Evolutionary conservation across 495 filamentous ascomycete genomes (phyloP).

Genomic region (Oidiodendron maius): DNA sequence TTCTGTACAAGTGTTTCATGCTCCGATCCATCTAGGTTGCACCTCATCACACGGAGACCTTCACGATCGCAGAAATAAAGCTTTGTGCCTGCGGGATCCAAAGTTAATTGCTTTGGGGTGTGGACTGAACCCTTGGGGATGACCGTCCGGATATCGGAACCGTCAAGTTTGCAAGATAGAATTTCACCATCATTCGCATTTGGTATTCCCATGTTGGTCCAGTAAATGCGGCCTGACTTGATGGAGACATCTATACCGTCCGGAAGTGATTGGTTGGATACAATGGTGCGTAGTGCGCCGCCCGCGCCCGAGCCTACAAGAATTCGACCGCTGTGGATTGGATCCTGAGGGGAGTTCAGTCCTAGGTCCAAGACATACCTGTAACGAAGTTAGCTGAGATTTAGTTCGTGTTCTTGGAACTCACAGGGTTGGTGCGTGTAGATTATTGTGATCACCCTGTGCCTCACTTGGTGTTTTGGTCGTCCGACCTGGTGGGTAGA

Average conservation of each 20-base stretch:
- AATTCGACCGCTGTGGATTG: slow-evolving; percentile 4
- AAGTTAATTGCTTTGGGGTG: slow-evolving; percentile 49
- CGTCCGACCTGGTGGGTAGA: slow-evolving; percentile 4
- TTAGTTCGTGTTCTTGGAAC: background rate
- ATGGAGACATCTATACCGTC: slow-evolving; percentile 41
- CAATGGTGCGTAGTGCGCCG: slow-evolving; percentile 20
- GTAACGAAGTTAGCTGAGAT: background rate
- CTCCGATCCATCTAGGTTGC: slow-evolving; percentile 14
- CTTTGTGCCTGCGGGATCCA: slow-evolving; percentile 25
- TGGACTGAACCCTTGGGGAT: slow-evolving; percentile 20
- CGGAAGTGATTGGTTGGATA: slow-evolving; percentile 31
- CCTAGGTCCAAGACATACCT: slow-evolving; percentile 12
- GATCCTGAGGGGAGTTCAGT: background rate
- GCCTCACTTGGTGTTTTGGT: slow-evolving; percentile 4
- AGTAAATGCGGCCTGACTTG: slow-evolving; percentile 35
- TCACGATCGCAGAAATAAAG: slow-evolving; percentile 53
- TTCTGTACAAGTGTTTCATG: slow-evolving; percentile 34
- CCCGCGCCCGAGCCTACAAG: slow-evolving; percentile 13
- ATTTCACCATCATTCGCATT: slow-evolving; percentile 37
- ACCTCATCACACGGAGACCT: slow-evolving; percentile 37
- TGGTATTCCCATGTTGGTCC: slow-evolving; percentile 47
- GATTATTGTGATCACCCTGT: slow-evolving; percentile 1
- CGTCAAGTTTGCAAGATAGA: slow-evolving; percentile 38
- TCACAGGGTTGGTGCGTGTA: slow-evolving; percentile 9
- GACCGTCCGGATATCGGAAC: slow-evolving; percentile 31